Conservation (phyloP, 2,329 filamentous ascomycete species). For the Ophiostoma montium region DNA sequence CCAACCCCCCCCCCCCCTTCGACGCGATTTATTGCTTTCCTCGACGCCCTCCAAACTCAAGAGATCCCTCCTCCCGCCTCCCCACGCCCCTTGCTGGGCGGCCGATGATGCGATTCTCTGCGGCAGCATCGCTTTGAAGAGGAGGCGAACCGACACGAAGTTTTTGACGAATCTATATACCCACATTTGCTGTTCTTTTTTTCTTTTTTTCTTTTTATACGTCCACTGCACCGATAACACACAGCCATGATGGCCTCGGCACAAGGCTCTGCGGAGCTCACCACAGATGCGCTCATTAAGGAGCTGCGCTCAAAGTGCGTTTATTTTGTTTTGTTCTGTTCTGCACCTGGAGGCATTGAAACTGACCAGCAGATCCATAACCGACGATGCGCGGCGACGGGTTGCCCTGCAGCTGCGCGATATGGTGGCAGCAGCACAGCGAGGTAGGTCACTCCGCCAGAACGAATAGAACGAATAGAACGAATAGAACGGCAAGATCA, state of each 20-base stretch:
- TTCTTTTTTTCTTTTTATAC: neutral
- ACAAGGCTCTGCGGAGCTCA: constrained; percentile 33
- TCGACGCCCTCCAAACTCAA: neutral
- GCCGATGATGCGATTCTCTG: constrained; percentile 12
- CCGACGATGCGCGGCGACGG: constrained; percentile 36
- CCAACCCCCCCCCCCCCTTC: neutral
- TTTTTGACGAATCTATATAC: neutral
- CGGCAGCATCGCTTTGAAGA: constrained; percentile 12
- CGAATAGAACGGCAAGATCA: neutral
- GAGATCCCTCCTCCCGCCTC: neutral
- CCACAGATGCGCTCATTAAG: constrained; percentile 38
- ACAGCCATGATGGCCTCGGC: constrained; percentile 11
- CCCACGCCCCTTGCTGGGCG: constrained; percentile 1
- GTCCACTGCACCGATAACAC: neutral
- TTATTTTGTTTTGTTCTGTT: too few relatives aligned
- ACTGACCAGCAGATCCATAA: constrained; percentile 17
- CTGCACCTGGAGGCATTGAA: too few relatives aligned
- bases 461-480: too few relatives aligned
- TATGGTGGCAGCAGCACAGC: constrained; percentile 38
- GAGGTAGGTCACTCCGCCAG: constrained; percentile 27
- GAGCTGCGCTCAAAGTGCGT: constrained; percentile 41
- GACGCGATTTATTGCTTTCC: neutral
- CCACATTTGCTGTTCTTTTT: neutral
- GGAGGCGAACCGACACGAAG: constrained; percentile 6
- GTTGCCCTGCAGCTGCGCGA: constrained; percentile 40